These are phyloP conservation scores for Spergularia marina DNA, from an alignment of 148 eudicot species.

Conservation along the genomic window DNA sequence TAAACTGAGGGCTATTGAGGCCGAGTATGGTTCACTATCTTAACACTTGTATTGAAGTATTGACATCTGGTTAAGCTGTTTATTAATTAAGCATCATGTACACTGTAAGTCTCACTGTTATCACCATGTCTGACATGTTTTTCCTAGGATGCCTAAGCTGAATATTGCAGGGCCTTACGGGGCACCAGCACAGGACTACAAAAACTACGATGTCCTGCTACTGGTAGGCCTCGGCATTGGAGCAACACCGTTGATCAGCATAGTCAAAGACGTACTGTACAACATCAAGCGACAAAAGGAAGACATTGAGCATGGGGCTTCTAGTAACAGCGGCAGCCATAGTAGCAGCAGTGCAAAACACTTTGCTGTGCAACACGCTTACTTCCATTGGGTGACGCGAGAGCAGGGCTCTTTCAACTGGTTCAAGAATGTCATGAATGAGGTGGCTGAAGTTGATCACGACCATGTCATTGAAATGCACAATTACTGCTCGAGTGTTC, in stretches of 20 bases:
- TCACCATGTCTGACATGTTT: no score
- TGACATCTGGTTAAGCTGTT: no score
- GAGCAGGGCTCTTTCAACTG: constrained; percentile 54
- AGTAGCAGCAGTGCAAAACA: constrained; percentile 23
- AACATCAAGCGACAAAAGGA: constrained; percentile 39
- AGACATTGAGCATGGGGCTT: constrained; percentile 18
- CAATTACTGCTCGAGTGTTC: constrained; percentile 51
- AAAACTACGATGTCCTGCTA: constrained; percentile 51
- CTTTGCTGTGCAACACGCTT: constrained; percentile 37
- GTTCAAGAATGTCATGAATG: constrained; percentile 56
- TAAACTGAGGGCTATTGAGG: no score
- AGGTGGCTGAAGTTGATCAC: constrained; percentile 47
- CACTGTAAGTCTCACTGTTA: no score
- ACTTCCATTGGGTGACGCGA: constrained; percentile 54
- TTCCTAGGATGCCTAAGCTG: constrained; percentile 40
- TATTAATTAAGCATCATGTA: no score
- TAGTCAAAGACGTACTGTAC: constrained; percentile 54
- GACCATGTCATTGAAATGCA: constrained; percentile 53
- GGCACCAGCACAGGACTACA: constrained; percentile 67
- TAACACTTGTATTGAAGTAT: no score
- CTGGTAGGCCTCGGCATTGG: constrained; percentile 62
- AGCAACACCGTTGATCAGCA: constrained; percentile 58
- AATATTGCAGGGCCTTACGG: constrained; percentile 55
- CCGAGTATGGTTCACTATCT: no score
- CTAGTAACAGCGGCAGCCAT: background rate